Evolutionary conservation across 2,329 filamentous ascomycete species (phyloP), one percentile per base, ranked within the genome.

Genomic region (Mycocentrospora acerina): DNA sequence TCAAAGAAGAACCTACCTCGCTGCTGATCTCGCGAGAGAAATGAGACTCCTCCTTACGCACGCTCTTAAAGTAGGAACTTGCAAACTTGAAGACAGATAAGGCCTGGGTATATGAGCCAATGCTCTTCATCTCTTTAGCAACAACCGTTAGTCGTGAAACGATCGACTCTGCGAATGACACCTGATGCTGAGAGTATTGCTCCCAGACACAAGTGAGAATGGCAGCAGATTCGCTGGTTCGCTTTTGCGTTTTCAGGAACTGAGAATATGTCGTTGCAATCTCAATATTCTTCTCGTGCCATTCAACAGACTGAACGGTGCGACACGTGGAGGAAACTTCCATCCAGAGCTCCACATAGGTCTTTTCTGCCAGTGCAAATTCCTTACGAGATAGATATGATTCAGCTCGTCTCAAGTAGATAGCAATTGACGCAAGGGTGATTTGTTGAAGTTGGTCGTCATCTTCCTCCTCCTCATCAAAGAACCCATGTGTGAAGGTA

Each of bases 301-400:
- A 75, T 25, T 72, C 64, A 4, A 68, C 54, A 2, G 71, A 69
- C 27, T 66, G 65, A 16, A 70, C 65, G 8, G 59, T 55, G 16
- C 71, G 72, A 41, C 68, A 74, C 37, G 71, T 70, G 27, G 65
- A 66, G n/a, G 71, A 75, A 2, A 72, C 61, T n/a, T 70, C 70
- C 53, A 74, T 70, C 76, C 76, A 79, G 4, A 75, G 65, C 41
- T 77, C 71, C 12, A 77, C 67, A 32, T 76, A 78, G 3, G 64
- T 62, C 26, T 66, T 62, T 48, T 78, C 74, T 0, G 73, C 73
- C n/a, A 55, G 37, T 2, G 44, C 34, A 19, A 59, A 37, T 48
- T 65, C 42, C 53, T 61, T 42, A 53, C 44, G 39, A 1, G 65
- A 54, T 11, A 59, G 41, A 39, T 71, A 66, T 6, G 58, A 59